A percentile compares a stretch with the other conserved stretches of the same genome.
These are phyloP conservation scores for Batrachochytrium dendrobatidis DNA, from an alignment of 371 early-diverging fungal species.

Conservation along the genomic window DNA sequence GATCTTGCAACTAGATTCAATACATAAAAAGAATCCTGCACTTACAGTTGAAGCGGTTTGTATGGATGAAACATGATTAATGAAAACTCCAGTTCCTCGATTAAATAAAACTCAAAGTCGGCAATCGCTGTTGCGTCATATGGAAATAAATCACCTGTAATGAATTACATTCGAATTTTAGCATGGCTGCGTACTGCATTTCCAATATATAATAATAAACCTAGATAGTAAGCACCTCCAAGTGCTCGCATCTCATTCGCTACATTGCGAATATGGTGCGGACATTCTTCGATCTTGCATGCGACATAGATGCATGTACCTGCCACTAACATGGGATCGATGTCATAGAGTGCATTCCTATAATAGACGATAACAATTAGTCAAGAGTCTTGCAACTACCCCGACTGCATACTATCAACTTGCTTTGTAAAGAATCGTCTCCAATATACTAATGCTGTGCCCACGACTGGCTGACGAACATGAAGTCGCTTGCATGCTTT, in stretches of 20 bases:
- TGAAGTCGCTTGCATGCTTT: slow-evolving; percentile 66
- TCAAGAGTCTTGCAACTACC: neutral
- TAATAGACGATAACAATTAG: neutral
- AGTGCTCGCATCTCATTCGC: slow-evolving; percentile 56
- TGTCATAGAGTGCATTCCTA: slow-evolving; percentile 33
- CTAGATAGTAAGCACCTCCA: neutral
- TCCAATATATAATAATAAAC: slow-evolving; percentile 7
- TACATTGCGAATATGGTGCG: slow-evolving; percentile 73
- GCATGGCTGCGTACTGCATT: slow-evolving; percentile 1
- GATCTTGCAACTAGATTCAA: neutral
- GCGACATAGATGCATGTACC: slow-evolving; percentile 81
- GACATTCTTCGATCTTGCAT: slow-evolving; percentile 83
- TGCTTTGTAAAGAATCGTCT: slow-evolving; percentile 84
- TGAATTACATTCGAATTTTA: neutral
- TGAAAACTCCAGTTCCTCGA: slow-evolving; percentile 83
- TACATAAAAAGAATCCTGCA: neutral
- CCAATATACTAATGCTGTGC: slow-evolving; percentile 80
- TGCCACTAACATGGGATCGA: slow-evolving; percentile 70
- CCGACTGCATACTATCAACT: slow-evolving; percentile 13
- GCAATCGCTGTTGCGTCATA: slow-evolving; percentile 73
- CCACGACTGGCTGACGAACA: slow-evolving; percentile 73
- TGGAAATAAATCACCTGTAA: slow-evolving; percentile 39
- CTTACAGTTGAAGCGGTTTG: slow-evolving; percentile 56
- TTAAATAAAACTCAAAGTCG: slow-evolving; percentile 82
- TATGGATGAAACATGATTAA: slow-evolving; percentile 84